These are phyloP conservation scores for Pleurotus djamor DNA, from an alignment of 768 basidiomycete species.

Conservation along the genomic window DNA sequence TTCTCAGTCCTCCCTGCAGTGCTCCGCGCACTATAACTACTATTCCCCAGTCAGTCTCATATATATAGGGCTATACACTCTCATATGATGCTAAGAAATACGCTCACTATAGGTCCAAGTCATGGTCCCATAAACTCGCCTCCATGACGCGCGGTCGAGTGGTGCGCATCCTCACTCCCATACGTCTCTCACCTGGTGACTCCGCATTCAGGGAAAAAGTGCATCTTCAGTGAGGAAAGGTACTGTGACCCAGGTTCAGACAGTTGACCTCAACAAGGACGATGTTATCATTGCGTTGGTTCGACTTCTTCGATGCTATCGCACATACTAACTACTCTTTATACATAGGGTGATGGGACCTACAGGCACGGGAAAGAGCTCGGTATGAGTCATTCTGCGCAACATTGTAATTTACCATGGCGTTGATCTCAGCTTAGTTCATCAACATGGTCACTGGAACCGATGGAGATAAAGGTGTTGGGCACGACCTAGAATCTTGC, in stretches of 20 bases:
- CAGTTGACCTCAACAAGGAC: neutral
- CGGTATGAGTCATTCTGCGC: neutral
- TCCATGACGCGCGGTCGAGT: too few species aligned
- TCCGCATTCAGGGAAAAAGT: neutral
- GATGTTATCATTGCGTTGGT: slow-evolving; percentile 9
- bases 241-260: neutral
- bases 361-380: slow-evolving; percentile 13
- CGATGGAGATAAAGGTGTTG: neutral
- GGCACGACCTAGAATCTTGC: slow-evolving; percentile 3
- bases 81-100: too few species aligned
- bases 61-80: too few species aligned
- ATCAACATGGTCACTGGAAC: slow-evolving; percentile 8
- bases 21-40: too few species aligned
- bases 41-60: too few species aligned
- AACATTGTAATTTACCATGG: neutral
- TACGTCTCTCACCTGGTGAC: neutral
- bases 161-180: too few species aligned
- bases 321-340: neutral
- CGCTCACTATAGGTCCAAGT: too few species aligned
- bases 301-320: neutral
- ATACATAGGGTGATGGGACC: slow-evolving; percentile 18
- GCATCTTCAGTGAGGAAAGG: neutral
- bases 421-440: neutral
- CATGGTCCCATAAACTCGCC: too few species aligned
- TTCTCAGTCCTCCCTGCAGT: too few species aligned